These are phyloP conservation scores for Daldinia decipiens DNA, from an alignment of 495 filamentous ascomycete genomes.

Conservation along the genomic window DNA sequence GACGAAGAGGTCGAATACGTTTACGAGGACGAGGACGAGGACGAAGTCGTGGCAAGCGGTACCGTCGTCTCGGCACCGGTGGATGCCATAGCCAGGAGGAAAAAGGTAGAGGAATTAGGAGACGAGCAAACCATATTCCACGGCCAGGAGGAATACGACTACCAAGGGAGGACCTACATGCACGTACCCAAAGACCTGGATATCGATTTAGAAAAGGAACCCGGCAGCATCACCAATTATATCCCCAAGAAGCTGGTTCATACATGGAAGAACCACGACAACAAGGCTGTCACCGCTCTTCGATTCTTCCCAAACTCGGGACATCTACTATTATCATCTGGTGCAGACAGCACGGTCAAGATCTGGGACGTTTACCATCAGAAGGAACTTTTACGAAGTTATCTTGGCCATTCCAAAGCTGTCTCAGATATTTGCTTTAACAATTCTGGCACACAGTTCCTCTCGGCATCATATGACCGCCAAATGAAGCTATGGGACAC, in stretches of 20 bases:
- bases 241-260: constrained; percentile 93
- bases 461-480: constrained; percentile 92
- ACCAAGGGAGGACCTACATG: constrained; percentile 92
- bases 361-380: constrained; percentile 95
- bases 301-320: constrained; percentile 88
- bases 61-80: constrained; percentile 60
- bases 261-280: constrained; percentile 84
- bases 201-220: constrained; percentile 84
- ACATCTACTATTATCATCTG: constrained; percentile 86
- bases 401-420: constrained; percentile 88
- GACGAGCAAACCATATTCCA: constrained; percentile 90
- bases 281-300: constrained; percentile 82
- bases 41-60: constrained; percentile 65
- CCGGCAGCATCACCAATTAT: constrained; percentile 82
- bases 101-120: constrained; percentile 66
- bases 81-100: constrained; percentile 67
- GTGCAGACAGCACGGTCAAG: constrained; percentile 89
- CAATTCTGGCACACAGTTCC: constrained; percentile 80
- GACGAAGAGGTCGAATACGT: constrained; percentile 86
- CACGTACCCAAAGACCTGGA: constrained; percentile 97
- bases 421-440: constrained; percentile 92
- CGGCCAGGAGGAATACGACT: constrained; percentile 84
- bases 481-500: constrained; percentile 98
- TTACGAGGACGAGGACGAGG: constrained; percentile 65
- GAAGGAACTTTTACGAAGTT: constrained; percentile 87